Evolutionary conservation across 441 rosid species (phyloP).

Genomic region (Raphanus hybrid): DNA sequence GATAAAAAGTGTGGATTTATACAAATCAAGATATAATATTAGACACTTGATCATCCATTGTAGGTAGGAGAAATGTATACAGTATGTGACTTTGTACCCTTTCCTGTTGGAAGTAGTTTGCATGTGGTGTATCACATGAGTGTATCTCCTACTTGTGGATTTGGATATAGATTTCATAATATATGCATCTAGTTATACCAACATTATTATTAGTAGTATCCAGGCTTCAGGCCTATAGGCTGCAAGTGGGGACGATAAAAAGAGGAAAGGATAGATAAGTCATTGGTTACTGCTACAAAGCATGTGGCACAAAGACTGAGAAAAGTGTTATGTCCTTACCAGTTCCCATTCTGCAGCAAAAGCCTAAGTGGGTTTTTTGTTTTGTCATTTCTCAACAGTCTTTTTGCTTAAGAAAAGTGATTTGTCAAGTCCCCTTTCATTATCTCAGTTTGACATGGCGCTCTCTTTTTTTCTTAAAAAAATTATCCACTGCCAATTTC

Average conservation of each 20-base stretch:
- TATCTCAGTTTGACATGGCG: conserved; percentile 32
- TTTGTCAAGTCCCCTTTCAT: conserved; percentile 25
- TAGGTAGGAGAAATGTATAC: conserved; percentile 38
- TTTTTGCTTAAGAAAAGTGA: conserved; percentile 12
- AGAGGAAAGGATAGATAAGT: conserved; percentile 26
- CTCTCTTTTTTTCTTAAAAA: conserved; percentile 11
- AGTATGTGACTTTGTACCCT: conserved; percentile 28
- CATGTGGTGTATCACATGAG: conserved; percentile 37
- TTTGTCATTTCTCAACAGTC: conserved; percentile 42
- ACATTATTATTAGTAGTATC: conserved; percentile 27
- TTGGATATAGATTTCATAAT: conserved; percentile 23
- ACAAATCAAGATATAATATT: conserved; percentile 17
- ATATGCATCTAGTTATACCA: conserved; percentile 6
- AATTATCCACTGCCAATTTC: conserved; percentile 21
- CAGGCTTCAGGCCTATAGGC: conserved; percentile 27
- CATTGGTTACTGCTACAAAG: conserved; percentile 36
- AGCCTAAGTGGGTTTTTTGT: conserved; percentile 28
- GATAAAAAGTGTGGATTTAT: conserved; percentile 27
- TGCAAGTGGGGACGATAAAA: conserved; percentile 37
- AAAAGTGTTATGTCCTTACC: conserved; percentile 35
- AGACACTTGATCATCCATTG: conserved; percentile 30
- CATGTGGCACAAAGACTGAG: conserved; percentile 44
- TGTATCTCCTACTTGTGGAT: conserved; percentile 14
- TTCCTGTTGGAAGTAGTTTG: conserved; percentile 25
- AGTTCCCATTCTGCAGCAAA: conserved; percentile 44